Evolutionary conservation across 192 early-diverging fungal species (phyloP).

Genomic region (Backusella parvicylindrica): DNA sequence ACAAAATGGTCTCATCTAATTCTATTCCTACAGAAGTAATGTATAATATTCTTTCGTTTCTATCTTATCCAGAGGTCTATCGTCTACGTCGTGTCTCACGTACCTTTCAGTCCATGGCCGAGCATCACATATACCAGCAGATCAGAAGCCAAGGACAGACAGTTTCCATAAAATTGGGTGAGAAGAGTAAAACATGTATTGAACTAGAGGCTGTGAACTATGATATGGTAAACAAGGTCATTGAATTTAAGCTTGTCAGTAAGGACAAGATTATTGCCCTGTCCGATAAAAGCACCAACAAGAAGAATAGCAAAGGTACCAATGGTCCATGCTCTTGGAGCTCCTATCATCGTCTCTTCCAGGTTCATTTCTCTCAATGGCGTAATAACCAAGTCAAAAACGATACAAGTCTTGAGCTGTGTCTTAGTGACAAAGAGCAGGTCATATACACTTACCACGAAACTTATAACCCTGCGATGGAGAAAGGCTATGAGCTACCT

Average conservation of each 20-base stretch:
- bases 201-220: constrained; percentile 10
- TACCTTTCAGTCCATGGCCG: constrained; percentile 1
- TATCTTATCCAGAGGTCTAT: constrained; percentile 21
- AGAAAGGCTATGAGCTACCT: constrained; percentile 20
- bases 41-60: constrained; percentile 12
- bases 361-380: constrained; percentile 26
- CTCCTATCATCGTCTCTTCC: constrained; percentile 2
- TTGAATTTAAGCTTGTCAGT: constrained; percentile 22
- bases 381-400: neutral
- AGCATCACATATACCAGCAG: constrained; percentile 5
- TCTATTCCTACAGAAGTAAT: constrained; percentile 22
- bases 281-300: neutral
- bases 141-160: neutral
- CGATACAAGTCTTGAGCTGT: neutral
- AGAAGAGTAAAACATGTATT: neutral
- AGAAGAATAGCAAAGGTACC: neutral
- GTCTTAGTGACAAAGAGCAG: constrained; percentile 8
- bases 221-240: constrained; percentile 16
- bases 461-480: constrained; percentile 23
- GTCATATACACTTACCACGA: constrained; percentile 16
- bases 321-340: neutral
- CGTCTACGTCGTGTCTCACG: constrained; percentile 7
- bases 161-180: constrained; percentile 14
- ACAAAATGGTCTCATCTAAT: neutral
- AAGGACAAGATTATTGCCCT: neutral